phyloP scores from a whole-genome alignment of 176 grass and related monocot species.

The Phoenix roebelenii region DNA sequence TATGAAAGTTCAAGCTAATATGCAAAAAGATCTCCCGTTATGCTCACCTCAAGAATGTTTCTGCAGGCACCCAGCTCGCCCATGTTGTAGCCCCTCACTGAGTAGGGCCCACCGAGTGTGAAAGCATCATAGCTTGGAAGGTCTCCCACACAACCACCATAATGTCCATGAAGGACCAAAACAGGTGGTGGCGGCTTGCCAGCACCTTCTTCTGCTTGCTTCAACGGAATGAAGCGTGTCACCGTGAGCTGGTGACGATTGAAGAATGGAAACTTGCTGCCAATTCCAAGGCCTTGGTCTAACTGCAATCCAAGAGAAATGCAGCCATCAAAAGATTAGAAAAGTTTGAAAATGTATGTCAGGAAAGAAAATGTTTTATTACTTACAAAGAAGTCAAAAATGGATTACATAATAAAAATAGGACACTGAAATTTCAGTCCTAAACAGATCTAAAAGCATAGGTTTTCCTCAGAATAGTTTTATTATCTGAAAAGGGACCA shows the following conservation, averaged over 20 bases:
- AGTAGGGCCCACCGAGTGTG: slow-evolving; percentile 89
- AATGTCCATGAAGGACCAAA: slow-evolving; percentile 91
- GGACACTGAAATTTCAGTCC: no score
- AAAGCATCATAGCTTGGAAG: slow-evolving; percentile 92
- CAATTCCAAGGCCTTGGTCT: slow-evolving; percentile 94
- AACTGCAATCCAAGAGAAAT: slow-evolving; percentile 40
- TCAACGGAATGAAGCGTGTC: slow-evolving; percentile 85
- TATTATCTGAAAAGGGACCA: no score
- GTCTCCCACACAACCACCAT: slow-evolving; percentile 85
- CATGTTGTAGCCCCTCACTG: slow-evolving; percentile 80
- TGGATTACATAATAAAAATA: no score
- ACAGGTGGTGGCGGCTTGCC: slow-evolving; percentile 68
- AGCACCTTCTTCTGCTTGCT: slow-evolving; percentile 63
- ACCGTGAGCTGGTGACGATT: slow-evolving; percentile 79
- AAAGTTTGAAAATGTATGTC: background rate
- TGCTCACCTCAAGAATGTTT: slow-evolving; percentile 86
- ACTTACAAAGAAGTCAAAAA: no score
- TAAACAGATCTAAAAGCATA: no score
- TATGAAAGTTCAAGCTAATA: background rate
- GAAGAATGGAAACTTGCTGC: slow-evolving; percentile 90
- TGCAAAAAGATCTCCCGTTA: background rate
- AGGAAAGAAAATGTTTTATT: no score
- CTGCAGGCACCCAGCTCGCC: slow-evolving; percentile 88
- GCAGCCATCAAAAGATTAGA: background rate
- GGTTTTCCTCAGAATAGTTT: no score